A percentile compares a stretch with the other conserved stretches of the same genome.
Conservation (phyloP, 179 eudicot genomes). For the Pouteria campechiana region DNA sequence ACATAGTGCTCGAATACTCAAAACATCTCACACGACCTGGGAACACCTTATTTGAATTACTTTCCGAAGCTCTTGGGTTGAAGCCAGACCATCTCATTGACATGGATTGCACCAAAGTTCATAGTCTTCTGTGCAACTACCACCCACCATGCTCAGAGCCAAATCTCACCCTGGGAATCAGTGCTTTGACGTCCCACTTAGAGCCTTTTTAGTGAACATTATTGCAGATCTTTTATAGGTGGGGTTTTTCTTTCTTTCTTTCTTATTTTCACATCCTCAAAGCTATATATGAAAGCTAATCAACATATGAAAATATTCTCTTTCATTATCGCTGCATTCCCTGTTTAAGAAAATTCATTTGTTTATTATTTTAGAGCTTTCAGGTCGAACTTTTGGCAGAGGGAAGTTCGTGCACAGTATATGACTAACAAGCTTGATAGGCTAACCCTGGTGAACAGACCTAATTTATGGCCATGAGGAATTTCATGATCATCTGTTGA, state of each 20-base stretch:
- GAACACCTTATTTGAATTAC: constrained; percentile 2
- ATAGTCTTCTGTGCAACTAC: constrained; percentile 10
- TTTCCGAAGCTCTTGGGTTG: constrained; percentile 23
- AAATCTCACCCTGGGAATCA: constrained; percentile 17
- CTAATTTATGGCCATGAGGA: too few relatives aligned
- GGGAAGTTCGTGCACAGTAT: too few relatives aligned
- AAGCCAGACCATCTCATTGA: constrained; percentile 7
- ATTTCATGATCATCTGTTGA: too few relatives aligned
- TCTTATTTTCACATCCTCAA: constrained; percentile 4
- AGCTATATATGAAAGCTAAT: constrained; percentile 2
- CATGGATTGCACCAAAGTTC: constrained; percentile 14
- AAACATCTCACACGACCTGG: constrained; percentile 12
- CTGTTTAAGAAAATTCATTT: too few relatives aligned
- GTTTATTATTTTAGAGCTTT: too few relatives aligned
- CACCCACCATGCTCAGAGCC: constrained; percentile 38
- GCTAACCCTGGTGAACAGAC: too few relatives aligned
- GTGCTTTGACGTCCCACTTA: constrained; percentile 23
- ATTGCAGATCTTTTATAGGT: constrained; percentile 26
- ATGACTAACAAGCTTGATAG: too few relatives aligned
- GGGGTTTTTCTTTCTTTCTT: too few relatives aligned
- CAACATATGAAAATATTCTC: too few relatives aligned
- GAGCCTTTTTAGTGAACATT: constrained; percentile 24
- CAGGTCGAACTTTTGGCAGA: too few relatives aligned
- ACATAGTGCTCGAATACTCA: constrained; percentile 9
- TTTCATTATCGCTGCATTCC: too few relatives aligned